phyloP scores from a whole-genome alignment of 1,284 basidiomycete species.

The Trametes hirsuta region DNA sequence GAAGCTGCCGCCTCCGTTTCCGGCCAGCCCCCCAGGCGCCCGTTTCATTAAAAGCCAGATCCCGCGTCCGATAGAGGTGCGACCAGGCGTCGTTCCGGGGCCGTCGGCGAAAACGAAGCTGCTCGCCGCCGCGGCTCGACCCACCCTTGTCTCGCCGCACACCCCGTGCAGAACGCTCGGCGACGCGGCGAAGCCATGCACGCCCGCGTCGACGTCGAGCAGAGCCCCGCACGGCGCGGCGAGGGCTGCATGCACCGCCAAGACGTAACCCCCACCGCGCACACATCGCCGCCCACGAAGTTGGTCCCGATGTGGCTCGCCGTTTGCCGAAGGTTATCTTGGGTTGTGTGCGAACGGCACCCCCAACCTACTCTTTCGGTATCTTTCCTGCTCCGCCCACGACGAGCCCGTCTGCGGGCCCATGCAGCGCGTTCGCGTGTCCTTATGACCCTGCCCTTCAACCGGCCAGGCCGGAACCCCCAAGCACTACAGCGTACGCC shows the following conservation, averaged over 20 bases:
- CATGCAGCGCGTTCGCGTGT: slow-evolving; percentile 7
- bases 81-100: slow-evolving; percentile 15
- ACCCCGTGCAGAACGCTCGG: background rate
- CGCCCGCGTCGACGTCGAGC: background rate
- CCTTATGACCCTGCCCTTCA: slow-evolving; percentile 3
- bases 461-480: slow-evolving; percentile 2
- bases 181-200: background rate
- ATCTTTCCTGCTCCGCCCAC: slow-evolving; percentile 16
- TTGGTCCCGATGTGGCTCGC: slow-evolving; percentile 4
- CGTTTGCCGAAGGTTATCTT: slow-evolving; percentile 3
- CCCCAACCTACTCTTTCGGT: slow-evolving; percentile 15
- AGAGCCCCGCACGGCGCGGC: background rate
- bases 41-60: slow-evolving; percentile 22
- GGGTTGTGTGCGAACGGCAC: slow-evolving; percentile 8
- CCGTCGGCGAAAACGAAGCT: slow-evolving; percentile 21
- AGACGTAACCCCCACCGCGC: background rate
- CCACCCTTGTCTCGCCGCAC: background rate
- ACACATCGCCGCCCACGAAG: background rate
- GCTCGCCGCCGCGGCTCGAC: background rate
- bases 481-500: background rate
- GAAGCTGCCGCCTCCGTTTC: background rate
- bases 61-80: slow-evolving; percentile 21
- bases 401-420: slow-evolving; percentile 8
- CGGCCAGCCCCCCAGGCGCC: slow-evolving; percentile 8
- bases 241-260: background rate